phyloP scores from a whole-genome alignment of 805 yeast species.

The Nakazawaea laoshanensis region DNA sequence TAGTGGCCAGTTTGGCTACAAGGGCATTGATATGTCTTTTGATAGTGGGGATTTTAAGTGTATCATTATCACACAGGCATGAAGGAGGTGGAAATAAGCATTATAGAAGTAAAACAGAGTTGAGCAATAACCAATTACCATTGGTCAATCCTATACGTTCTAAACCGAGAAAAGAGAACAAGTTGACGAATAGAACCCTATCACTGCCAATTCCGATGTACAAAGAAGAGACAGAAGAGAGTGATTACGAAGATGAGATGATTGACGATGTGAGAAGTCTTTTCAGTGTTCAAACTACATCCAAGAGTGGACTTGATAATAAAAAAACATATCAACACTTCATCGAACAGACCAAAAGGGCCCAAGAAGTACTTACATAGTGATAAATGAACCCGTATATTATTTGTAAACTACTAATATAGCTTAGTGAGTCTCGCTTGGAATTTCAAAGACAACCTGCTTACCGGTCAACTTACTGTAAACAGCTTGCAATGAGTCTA shows the following conservation, averaged over 20 bases:
- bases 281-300: constrained; percentile 8
- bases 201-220: background rate
- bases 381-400: constrained; percentile 9
- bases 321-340: constrained; percentile 9
- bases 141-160: constrained; percentile 4
- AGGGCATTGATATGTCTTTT: constrained; percentile 9
- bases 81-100: constrained; percentile 1
- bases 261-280: constrained; percentile 6
- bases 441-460: constrained; percentile 97
- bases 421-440: constrained; percentile 39
- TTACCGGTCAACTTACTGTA: constrained; percentile 98
- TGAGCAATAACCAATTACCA: constrained; percentile 1
- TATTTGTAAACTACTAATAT: constrained; percentile 10
- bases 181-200: background rate
- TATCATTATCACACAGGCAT: constrained; percentile 10
- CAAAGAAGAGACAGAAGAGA: constrained; percentile 2
- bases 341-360: constrained; percentile 8
- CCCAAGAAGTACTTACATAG: background rate
- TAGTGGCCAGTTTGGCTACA: constrained; percentile 15
- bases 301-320: background rate
- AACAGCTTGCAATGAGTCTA: constrained; percentile 98
- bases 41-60: constrained; percentile 13
- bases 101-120: background rate
- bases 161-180: background rate
- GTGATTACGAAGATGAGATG: constrained; percentile 1